phyloP scores from a whole-genome alignment of 257 asterid genomes.

The Misopates orontium region DNA sequence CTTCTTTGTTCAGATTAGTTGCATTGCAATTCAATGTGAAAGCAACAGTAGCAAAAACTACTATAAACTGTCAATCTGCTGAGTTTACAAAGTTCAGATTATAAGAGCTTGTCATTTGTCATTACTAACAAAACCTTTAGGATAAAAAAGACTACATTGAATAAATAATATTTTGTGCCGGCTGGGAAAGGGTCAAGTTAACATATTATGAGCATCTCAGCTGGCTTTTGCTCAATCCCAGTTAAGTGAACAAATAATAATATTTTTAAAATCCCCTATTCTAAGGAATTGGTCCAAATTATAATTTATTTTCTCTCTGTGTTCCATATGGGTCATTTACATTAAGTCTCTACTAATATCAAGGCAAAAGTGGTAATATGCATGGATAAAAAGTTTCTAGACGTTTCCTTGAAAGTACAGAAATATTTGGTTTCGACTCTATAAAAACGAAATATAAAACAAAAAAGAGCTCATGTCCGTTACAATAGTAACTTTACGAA shows the following conservation, averaged over 20 bases:
- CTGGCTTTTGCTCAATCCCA: slow-evolving; percentile 14
- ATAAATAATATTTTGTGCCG: slow-evolving; percentile 9
- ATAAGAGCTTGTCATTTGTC: background rate
- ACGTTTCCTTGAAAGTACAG: no score
- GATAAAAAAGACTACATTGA: slow-evolving; percentile 1
- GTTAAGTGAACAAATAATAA: no score
- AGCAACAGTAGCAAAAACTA: background rate
- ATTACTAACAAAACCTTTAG: slow-evolving; percentile 4
- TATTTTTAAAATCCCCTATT: background rate
- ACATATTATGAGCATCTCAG: background rate
- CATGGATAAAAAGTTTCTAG: no score
- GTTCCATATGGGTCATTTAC: slow-evolving; percentile 9
- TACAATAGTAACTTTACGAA: no score
- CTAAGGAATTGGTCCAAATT: slow-evolving; percentile 17
- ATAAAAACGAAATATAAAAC: no score
- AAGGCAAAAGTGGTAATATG: no score
- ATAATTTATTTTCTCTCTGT: slow-evolving; percentile 1
- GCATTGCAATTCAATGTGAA: slow-evolving; percentile 9
- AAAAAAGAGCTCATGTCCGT: no score
- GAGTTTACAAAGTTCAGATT: slow-evolving; percentile 12
- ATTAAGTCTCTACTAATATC: background rate
- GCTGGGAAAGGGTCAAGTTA: slow-evolving; percentile 23
- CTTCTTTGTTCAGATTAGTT: background rate
- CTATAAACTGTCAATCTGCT: slow-evolving; percentile 5
- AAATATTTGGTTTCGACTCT: no score